These are phyloP conservation scores for Dictyostelium purpureum DNA, from an alignment of 78 protist genomes.

Conservation along the genomic window DNA sequence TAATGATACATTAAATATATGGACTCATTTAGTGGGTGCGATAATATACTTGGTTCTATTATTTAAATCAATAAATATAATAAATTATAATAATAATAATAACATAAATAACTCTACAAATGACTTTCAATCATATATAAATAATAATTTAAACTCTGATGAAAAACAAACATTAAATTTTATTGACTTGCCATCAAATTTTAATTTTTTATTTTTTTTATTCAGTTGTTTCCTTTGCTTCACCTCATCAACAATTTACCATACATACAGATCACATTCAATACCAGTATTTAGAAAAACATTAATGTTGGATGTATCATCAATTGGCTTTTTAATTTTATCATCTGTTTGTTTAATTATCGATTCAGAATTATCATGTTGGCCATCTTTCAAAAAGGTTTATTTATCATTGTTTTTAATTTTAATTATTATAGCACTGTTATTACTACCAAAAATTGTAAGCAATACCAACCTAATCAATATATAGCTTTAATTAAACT, in stretches of 20 bases:
- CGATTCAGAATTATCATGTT: conserved; percentile 21
- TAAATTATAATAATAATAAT: not conserved
- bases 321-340: conserved; percentile 27
- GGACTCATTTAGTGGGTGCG: conserved; percentile 53
- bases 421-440: conserved; percentile 24
- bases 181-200: not conserved
- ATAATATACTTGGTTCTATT: not conserved
- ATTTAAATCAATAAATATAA: not conserved
- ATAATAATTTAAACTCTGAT: not conserved
- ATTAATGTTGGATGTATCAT: conserved; percentile 41
- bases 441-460: conserved; percentile 46
- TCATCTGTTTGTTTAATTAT: conserved; percentile 39
- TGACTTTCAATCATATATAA: not conserved
- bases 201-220: not conserved
- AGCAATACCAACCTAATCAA: not conserved
- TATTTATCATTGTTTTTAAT: conserved; percentile 24
- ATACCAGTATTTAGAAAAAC: conserved; percentile 6
- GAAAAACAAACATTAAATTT: not conserved
- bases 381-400: not conserved
- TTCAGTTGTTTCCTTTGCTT: conserved; percentile 21
- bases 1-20: conserved; percentile 64
- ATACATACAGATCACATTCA: conserved; percentile 43
- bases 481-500: no score
- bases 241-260: not conserved
- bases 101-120: not conserved